Percentiles rank a stretch among this genome's conserved stretches.
Conservation (phyloP, 208 protist genomes). For the Trypanosoma platydactyli region DNA sequence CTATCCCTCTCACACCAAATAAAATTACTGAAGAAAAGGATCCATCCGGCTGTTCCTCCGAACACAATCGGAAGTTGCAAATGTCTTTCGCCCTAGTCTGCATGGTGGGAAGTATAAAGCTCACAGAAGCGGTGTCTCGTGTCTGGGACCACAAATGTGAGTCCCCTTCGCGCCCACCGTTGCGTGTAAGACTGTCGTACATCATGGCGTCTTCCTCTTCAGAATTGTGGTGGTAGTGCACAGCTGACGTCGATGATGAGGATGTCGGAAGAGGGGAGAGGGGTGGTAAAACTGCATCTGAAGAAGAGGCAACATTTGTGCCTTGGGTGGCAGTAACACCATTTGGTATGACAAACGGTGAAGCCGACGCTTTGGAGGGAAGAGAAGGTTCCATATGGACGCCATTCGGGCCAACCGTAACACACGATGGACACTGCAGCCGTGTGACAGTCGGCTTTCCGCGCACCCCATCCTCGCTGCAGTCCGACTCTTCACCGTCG, state of each 20-base stretch:
- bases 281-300: not conserved
- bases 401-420: conserved; percentile 61
- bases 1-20: conserved; percentile 13
- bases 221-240: not conserved
- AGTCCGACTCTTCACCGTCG: conserved; percentile 31
- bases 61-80: conserved; percentile 36
- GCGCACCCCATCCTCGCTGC: not conserved
- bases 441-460: conserved; percentile 41
- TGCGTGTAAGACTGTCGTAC: conserved; percentile 51
- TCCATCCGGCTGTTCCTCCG: conserved; percentile 22
- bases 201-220: conserved; percentile 63
- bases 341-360: conserved; percentile 39
- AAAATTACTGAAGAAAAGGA: conserved; percentile 19
- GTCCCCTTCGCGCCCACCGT: conserved; percentile 56
- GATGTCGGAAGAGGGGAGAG: not conserved
- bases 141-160: conserved; percentile 78
- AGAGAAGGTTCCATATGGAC: conserved; percentile 36
- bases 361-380: conserved; percentile 38
- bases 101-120: conserved; percentile 61
- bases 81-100: conserved; percentile 44
- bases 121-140: conserved; percentile 56
- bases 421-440: conserved; percentile 59
- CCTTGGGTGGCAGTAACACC: not conserved
- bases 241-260: not conserved
- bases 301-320: not conserved